These are phyloP conservation scores for Sisymbrium irio DNA, from an alignment of 345 rosid genomes.

Conservation along the genomic window DNA sequence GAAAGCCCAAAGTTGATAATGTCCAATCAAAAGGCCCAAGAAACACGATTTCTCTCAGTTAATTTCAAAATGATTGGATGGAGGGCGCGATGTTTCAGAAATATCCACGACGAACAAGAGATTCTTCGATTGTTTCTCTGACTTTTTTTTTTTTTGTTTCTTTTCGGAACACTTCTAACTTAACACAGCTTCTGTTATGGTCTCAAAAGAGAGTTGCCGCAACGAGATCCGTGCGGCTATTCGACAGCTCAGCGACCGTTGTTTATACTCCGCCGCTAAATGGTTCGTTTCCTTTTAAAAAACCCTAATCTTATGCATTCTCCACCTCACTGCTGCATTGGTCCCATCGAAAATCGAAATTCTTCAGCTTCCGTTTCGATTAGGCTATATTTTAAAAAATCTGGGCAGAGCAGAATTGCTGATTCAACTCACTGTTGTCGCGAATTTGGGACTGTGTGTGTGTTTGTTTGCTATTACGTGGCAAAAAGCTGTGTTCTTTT, in stretches of 20 bases:
- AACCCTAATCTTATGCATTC: slow-evolving; percentile 43
- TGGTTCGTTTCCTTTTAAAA: slow-evolving; percentile 49
- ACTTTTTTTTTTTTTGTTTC: background rate
- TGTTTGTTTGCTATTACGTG: background rate
- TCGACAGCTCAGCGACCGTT: slow-evolving; percentile 80
- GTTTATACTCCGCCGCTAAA: slow-evolving; percentile 85
- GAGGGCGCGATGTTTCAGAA: slow-evolving; percentile 24
- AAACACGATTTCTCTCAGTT: background rate
- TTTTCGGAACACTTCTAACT: background rate
- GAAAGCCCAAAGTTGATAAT: background rate
- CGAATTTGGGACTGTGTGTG: background rate
- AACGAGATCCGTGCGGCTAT: slow-evolving; percentile 75
- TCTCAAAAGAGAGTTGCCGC: slow-evolving; percentile 78
- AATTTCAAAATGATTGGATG: slow-evolving; percentile 24
- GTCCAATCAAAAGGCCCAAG: background rate
- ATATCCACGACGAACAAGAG: slow-evolving; percentile 19
- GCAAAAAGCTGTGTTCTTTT: slow-evolving; percentile 3
- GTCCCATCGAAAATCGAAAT: background rate
- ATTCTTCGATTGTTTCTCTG: slow-evolving; percentile 7
- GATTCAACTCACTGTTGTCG: background rate
- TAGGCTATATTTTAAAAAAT: too few species aligned
- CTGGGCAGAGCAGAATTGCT: background rate
- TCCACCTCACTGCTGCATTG: slow-evolving; percentile 5
- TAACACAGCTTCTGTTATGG: slow-evolving; percentile 41
- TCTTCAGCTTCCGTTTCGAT: background rate